These are phyloP conservation scores for Fusarium palustre DNA, from an alignment of 2,329 filamentous ascomycete species.

Conservation along the genomic window DNA sequence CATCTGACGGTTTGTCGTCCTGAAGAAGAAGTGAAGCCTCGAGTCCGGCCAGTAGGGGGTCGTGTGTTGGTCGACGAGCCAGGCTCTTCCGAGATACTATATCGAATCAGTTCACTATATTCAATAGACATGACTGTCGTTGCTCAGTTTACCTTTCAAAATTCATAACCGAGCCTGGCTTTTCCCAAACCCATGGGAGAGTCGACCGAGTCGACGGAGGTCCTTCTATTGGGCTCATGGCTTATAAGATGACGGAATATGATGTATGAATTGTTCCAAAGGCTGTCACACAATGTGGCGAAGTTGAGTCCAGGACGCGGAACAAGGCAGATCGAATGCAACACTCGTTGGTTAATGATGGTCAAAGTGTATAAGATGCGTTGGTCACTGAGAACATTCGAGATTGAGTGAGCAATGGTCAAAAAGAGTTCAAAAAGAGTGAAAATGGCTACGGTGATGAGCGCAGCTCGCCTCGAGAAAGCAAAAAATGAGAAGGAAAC, in stretches of 20 bases:
- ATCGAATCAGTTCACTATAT: conserved; percentile 22
- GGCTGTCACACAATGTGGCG: conserved; percentile 24
- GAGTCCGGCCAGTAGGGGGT: conserved; percentile 41
- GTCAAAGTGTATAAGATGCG: conserved; percentile 24
- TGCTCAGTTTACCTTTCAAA: conserved; percentile 42
- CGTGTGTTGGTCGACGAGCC: conserved; percentile 32
- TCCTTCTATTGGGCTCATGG: conserved; percentile 40
- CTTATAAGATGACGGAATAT: conserved; percentile 18
- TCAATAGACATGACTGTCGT: conserved; percentile 13
- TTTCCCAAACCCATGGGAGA: conserved; percentile 41
- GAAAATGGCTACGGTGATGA: conserved; percentile 40
- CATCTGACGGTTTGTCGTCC: conserved; percentile 45
- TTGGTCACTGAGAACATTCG: conserved; percentile 23
- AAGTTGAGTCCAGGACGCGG: conserved; percentile 9
- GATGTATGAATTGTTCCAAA: conserved; percentile 17
- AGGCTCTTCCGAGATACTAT: conserved; percentile 45
- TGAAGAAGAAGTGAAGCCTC: conserved; percentile 45
- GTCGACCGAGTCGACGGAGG: conserved; percentile 42
- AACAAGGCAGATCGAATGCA: conserved; percentile 28
- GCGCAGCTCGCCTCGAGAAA: conserved; percentile 42
- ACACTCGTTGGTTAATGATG: conserved; percentile 39
- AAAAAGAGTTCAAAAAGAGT: conserved; percentile 23
- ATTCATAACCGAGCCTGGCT: conserved; percentile 42
- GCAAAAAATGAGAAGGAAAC: conserved; percentile 24
- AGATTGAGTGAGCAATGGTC: background rate